Evolutionary conservation across 441 rosid species (phyloP).

Genomic region (Corymbia calophylla): DNA sequence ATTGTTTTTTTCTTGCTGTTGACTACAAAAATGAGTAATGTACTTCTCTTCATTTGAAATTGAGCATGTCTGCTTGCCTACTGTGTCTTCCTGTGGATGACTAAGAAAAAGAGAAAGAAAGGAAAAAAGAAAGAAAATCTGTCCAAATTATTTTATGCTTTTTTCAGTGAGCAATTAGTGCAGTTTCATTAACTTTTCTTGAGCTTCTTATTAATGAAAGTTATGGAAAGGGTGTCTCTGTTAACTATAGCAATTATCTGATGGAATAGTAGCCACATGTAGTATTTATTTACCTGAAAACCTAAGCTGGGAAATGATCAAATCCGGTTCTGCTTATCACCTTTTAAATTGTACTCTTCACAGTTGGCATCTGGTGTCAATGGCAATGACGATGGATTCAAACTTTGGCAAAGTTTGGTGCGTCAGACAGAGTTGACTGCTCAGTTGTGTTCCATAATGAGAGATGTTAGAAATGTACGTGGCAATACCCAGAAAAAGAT

Average conservation of each 20-base stretch:
- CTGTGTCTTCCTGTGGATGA: neutral
- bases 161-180: neutral
- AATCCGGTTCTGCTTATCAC: neutral
- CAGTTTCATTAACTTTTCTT: neutral
- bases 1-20: neutral
- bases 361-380: constrained; percentile 62
- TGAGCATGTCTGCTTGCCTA: neutral
- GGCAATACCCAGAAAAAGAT: constrained; percentile 97
- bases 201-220: neutral
- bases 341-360: constrained; percentile 13
- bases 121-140: neutral
- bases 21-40: neutral
- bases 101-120: neutral
- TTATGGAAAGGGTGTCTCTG: neutral
- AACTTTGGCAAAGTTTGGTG: constrained; percentile 87
- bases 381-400: constrained; percentile 72
- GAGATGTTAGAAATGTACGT: constrained; percentile 90
- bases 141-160: neutral
- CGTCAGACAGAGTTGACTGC: constrained; percentile 96
- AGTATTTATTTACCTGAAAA: neutral
- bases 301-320: neutral
- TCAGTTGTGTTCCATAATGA: constrained; percentile 80
- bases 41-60: neutral
- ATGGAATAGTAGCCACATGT: neutral
- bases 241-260: neutral